Evolutionary conservation across 148 eudicot genomes (phyloP).

Genomic region (Fallopia convolvulus): DNA sequence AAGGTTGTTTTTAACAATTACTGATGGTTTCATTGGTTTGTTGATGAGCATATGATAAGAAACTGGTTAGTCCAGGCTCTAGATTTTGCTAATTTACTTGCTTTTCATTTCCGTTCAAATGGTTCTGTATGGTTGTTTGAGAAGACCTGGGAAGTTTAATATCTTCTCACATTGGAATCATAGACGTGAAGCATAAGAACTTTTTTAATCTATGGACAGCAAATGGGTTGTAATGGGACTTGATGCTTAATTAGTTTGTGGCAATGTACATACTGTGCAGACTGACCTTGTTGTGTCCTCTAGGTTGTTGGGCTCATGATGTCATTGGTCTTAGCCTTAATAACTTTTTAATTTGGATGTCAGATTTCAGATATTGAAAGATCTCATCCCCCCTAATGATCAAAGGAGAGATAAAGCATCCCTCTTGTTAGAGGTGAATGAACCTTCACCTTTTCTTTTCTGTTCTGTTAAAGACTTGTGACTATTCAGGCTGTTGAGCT

Average conservation of each 20-base stretch:
- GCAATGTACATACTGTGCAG: not conserved
- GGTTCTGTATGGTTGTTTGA: not conserved
- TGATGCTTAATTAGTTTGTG: not conserved
- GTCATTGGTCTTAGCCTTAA: not conserved
- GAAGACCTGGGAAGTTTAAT: not conserved
- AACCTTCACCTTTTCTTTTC: constrained; percentile 10
- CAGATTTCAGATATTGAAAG: constrained; percentile 89
- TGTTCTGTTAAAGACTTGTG: not conserved
- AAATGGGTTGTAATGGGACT: not conserved
- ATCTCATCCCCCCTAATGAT: constrained; percentile 86
- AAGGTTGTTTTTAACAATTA: not conserved
- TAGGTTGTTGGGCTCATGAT: not conserved
- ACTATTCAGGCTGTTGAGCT: not conserved
- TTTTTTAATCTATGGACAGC: not conserved
- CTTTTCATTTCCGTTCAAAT: not conserved
- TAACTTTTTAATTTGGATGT: constrained; percentile 4
- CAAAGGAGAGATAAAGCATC: constrained; percentile 95
- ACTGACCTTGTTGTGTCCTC: not conserved
- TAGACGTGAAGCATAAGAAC: not conserved
- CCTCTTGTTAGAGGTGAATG: constrained; percentile 74
- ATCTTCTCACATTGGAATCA: not conserved
- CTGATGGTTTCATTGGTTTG: not conserved
- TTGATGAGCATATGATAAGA: not conserved
- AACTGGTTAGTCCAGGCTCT: not conserved
- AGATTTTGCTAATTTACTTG: not conserved